Base-by-base conservation (phyloP, 2,329 filamentous ascomycete genomes). In the Allantophomopsis lycopodina region DNA sequence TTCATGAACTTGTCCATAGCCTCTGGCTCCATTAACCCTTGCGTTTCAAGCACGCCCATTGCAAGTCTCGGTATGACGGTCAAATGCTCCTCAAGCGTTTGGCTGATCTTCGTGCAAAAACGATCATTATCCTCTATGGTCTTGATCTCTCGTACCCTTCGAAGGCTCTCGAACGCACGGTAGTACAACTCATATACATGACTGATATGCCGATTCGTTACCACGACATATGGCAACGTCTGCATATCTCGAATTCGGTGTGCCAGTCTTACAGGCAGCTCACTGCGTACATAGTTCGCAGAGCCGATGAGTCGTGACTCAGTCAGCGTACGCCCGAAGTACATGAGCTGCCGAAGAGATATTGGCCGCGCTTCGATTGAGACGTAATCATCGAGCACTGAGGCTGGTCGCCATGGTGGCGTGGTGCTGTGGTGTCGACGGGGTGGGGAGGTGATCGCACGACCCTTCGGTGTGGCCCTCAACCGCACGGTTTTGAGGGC, bases 201-300 rank as follows among this genome's bases (percentile, higher is more conserved):
- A 55, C 83, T 86, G 46, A 98, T 83, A 59, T 98, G 86, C 6
- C 77, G 77, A 53, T 98, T 98, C n/a, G 84, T 88, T 36, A 96
- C 85, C 40, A 96, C 89, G 31, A 91, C 84, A 56, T 94, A 98
- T 14, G 91, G 91, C 32, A 98, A 69, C 46, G 84, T 88, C 60
- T 98, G 91, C 75, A 98, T 96, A 58, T 98, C 89, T 43, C 93
- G 85, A 46, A 98, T 79, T 28, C 91, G 83, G 61, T 98, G 91
- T 14, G 89, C 86, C 49, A 96, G 76, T 50, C 83, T 74, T 6
- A 83, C 91, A 6, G 89, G 89, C 39, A 98, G 73, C 64, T 98
- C 91, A 5, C 87, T 87, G 42, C 91, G 83, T 39, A 96, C 88
- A 66, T 98, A 98, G 62, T 98, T 98, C 45, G 91, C 91, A 34